A percentile compares a stretch with the other conserved stretches of the same genome.
These are phyloP conservation scores for Myriosclerotinia curreyana DNA, from an alignment of 2,329 filamentous ascomycete species.

Conservation along the genomic window DNA sequence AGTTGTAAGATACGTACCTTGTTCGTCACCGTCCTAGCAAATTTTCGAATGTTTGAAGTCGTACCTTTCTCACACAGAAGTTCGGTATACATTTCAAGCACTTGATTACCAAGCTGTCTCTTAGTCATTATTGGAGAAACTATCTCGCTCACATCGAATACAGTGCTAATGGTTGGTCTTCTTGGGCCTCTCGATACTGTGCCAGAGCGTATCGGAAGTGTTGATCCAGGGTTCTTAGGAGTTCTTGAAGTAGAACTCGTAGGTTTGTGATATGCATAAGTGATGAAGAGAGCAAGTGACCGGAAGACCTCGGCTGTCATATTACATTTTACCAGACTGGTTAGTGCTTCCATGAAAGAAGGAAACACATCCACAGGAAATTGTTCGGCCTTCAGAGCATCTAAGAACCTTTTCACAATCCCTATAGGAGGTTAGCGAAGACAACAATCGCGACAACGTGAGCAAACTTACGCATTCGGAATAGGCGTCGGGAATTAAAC, in stretches of 20 bases:
- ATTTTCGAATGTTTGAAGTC: constrained; percentile 70
- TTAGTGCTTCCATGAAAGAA: constrained; percentile 75
- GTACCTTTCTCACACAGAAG: constrained; percentile 74
- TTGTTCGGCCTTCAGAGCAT: constrained; percentile 82
- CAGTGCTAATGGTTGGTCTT: constrained; percentile 34
- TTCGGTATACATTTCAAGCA: constrained; percentile 74
- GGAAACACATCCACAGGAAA: constrained; percentile 69
- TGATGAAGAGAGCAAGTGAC: constrained; percentile 86
- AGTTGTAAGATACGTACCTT: constrained; percentile 57
- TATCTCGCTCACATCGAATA: constrained; percentile 38
- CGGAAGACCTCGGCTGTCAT: constrained; percentile 82
- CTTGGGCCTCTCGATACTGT: constrained; percentile 32
- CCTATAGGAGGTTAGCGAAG: constrained; percentile 49
- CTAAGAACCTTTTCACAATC: constrained; percentile 84
- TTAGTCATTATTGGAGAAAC: constrained; percentile 52
- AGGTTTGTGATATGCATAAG: constrained; percentile 75
- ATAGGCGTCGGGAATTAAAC: constrained; percentile 84
- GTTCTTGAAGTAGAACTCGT: constrained; percentile 50
- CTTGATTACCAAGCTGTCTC: constrained; percentile 67
- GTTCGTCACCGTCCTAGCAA: constrained; percentile 91
- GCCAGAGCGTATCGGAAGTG: constrained; percentile 43
- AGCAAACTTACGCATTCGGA: constrained; percentile 74
- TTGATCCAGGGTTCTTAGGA: constrained; percentile 48
- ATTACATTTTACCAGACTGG: constrained; percentile 74
- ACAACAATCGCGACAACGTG: background rate